Evolutionary conservation across 2,329 filamentous ascomycete genomes (phyloP).

Genomic region (Paraconiothyrium sp.): DNA sequence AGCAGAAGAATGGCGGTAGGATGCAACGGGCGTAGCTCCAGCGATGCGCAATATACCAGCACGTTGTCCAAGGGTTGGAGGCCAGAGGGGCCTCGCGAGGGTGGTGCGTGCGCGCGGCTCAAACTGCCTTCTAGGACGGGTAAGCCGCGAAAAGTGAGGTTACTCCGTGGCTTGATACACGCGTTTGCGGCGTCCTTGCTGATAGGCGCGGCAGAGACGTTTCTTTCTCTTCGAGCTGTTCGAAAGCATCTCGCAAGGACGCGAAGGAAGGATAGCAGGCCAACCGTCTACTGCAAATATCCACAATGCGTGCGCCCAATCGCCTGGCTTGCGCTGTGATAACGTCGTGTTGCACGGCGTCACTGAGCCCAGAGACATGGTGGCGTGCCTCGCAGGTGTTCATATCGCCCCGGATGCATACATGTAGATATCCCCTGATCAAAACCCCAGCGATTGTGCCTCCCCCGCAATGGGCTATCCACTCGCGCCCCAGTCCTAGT

Average conservation of each 20-base stretch:
- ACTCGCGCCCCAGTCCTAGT: not conserved
- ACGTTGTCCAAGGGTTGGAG: conserved; percentile 13
- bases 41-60: not conserved
- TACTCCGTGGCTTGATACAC: conserved; percentile 10
- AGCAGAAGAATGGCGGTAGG: not conserved
- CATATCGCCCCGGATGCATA: not conserved
- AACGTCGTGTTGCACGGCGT: conserved; percentile 5
- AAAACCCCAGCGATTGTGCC: not conserved
- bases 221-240: not conserved
- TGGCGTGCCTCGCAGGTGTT: not conserved
- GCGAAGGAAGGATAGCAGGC: not conserved
- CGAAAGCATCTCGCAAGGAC: not conserved
- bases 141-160: not conserved
- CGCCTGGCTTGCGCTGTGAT: not conserved
- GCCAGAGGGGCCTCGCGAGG: not conserved
- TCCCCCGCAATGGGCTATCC: conserved; percentile 11
- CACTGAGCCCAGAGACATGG: conserved; percentile 8
- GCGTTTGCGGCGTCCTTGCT: not conserved
- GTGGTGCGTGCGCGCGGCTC: conserved; percentile 12
- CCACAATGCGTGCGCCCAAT: not conserved
- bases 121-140: conserved; percentile 10
- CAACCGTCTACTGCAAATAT: too few species aligned
- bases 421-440: not conserved
- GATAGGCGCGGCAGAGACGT: not conserved
- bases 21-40: not conserved